Evolutionary conservation across 495 filamentous ascomycete genomes (phyloP).

Genomic region (Aspergillus conjunctus): DNA sequence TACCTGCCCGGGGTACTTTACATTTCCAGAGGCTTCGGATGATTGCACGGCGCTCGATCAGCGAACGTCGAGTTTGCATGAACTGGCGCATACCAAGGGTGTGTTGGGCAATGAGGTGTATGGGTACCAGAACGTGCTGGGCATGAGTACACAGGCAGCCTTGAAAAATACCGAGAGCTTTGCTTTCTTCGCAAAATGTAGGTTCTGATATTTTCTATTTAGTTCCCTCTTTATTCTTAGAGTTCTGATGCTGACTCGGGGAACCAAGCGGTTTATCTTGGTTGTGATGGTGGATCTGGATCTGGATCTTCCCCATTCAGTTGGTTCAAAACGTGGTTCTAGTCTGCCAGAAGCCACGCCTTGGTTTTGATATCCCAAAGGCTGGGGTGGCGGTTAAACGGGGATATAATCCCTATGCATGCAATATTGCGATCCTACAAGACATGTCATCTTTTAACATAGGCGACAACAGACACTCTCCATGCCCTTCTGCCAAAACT

Average conservation of each 20-base stretch:
- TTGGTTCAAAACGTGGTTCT: not conserved
- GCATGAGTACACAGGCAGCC: not conserved
- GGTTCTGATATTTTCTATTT: not conserved
- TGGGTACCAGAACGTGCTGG: conserved; percentile 4
- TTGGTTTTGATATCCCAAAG: too few species aligned
- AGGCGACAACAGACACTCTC: too few species aligned
- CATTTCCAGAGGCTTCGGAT: not conserved
- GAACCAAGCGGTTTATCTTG: conserved; percentile 8
- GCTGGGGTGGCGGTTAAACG: too few species aligned
- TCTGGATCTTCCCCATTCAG: not conserved
- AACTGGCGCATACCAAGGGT: conserved; percentile 15
- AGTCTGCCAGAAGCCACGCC: not conserved
- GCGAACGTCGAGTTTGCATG: conserved; percentile 10
- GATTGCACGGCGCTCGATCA: conserved; percentile 10
- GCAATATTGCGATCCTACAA: too few species aligned
- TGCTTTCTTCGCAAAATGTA: conserved; percentile 17
- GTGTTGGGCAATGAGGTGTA: conserved; percentile 13
- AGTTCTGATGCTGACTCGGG: not conserved
- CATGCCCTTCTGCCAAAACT: too few species aligned
- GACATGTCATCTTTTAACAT: too few species aligned
- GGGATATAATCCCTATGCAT: too few species aligned
- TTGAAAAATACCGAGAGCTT: conserved; percentile 19
- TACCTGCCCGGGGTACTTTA: conserved; percentile 14
- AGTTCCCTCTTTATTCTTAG: not conserved
- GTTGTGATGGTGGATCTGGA: conserved; percentile 4